Conservation (phyloP, 2,329 filamentous ascomycete genomes). For the Lachnellula cervina region DNA sequence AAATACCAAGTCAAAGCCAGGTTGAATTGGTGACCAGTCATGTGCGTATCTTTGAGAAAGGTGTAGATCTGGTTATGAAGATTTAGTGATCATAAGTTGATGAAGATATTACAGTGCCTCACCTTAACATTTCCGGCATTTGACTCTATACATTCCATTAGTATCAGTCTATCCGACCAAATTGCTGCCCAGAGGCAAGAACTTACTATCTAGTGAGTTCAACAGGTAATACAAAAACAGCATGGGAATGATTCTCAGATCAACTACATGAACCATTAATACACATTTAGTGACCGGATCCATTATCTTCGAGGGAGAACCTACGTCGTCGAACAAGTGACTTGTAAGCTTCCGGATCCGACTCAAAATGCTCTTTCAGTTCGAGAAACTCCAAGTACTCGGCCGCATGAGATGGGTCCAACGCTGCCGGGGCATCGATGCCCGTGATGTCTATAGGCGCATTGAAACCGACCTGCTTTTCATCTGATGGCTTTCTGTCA, state of each 20-base stretch:
- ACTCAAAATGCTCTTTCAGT: slow-evolving; percentile 4
- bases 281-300: neutral
- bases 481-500: slow-evolving; percentile 3
- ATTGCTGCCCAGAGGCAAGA: too few species aligned
- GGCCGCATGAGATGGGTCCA: slow-evolving; percentile 2
- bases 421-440: neutral
- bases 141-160: neutral
- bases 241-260: slow-evolving; percentile 7
- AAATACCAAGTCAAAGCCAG: slow-evolving; percentile 9
- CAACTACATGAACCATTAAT: neutral
- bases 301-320: neutral
- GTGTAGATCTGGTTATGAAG: slow-evolving; percentile 1
- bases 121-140: slow-evolving; percentile 9
- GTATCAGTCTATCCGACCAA: neutral
- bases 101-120: neutral
- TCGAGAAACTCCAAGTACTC: slow-evolving; percentile 7
- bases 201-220: slow-evolving; percentile 7
- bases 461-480: slow-evolving; percentile 4
- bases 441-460: neutral
- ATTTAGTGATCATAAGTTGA: neutral
- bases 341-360: slow-evolving; percentile 4
- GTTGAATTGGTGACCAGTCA: slow-evolving; percentile 5
- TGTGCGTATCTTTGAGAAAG: slow-evolving; percentile 4
- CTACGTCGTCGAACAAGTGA: slow-evolving; percentile 3
- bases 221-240: slow-evolving; percentile 7